Evolutionary conservation across 2,329 filamentous ascomycete genomes (phyloP), one percentile per base, ranked within the genome.

Genomic region (Ramularia collo-cygni): DNA sequence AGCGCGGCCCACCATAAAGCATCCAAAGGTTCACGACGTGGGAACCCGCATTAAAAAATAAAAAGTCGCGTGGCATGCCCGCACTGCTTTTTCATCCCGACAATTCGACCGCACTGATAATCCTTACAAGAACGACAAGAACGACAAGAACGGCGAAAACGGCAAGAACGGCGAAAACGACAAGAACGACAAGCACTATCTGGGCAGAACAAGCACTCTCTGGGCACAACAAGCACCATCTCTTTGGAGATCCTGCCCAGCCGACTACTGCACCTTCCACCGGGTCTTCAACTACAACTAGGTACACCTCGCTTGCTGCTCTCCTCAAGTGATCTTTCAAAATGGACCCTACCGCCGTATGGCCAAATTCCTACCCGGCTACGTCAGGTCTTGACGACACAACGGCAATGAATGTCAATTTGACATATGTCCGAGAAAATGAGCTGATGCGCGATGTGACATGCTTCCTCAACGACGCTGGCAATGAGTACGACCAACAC

Each of bases 401-500:
- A 4, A 31, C 35, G 9, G 33, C 36, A 3, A 38, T 40, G 14
- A 46, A 43, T 28, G 46, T 49, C 46, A 47, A 53, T 31, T 28
- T 51, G 41, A 38, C 41, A 5, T 37, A 30, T 7, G 43, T 48
- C n/a, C 39, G 44, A 4, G 32, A 36, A 15, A 32, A 45, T 7
- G 40, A 35, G 12, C 31, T 48, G 9, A 29, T 36, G 8, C 21
- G 27, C 5, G 34, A 50, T 18, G 38, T 53, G 27, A 35, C 45
- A 14, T 53, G 50, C 44, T 53, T 43, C 30, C 33, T 53, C n/a
- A 36, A 46, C 21, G 10, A 6, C 21, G 21, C 21, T 6, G 21
- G 10, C 21, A 10, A 24, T 10, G 46, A 42, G 8, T 32, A 37
- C 10, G 77, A 77, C 49, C 69, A 77, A 14, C 78, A 77, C 50